A percentile compares a stretch with the other conserved stretches of the same genome.
These are phyloP conservation scores for Nakaseomyces glabratus DNA, from an alignment of 1,139 yeast genomes.

Conservation along the genomic window DNA sequence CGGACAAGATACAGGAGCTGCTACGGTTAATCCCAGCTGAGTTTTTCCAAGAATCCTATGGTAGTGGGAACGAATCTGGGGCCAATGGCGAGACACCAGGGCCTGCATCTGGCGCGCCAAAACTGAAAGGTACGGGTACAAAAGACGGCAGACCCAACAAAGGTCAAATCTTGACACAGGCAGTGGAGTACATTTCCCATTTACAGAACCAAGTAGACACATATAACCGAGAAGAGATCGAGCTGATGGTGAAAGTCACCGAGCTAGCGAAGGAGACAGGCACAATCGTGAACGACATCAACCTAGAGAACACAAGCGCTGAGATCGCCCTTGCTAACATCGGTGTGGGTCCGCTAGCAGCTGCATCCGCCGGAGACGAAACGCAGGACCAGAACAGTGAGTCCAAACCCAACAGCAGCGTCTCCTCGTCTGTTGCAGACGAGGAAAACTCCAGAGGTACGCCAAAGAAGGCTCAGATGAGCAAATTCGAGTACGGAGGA, in stretches of 20 bases:
- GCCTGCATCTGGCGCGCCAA: slow-evolving; percentile 56
- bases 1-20: slow-evolving; percentile 79
- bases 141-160: slow-evolving; percentile 90
- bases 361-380: slow-evolving; percentile 17
- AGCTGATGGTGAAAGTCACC: slow-evolving; percentile 53
- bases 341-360: slow-evolving; percentile 74
- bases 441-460: slow-evolving; percentile 6
- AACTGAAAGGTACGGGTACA: slow-evolving; percentile 32
- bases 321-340: slow-evolving; percentile 67
- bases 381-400: slow-evolving; percentile 13
- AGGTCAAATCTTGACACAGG: slow-evolving; percentile 77
- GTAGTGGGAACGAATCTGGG: slow-evolving; percentile 13
- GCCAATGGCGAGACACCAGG: slow-evolving; percentile 66
- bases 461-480: slow-evolving; percentile 18
- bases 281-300: slow-evolving; percentile 32
- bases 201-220: slow-evolving; percentile 71
- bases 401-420: slow-evolving; percentile 12
- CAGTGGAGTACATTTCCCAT: slow-evolving; percentile 73
- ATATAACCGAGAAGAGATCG: slow-evolving; percentile 70
- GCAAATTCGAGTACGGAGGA: slow-evolving; percentile 33
- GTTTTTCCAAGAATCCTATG: slow-evolving; percentile 37
- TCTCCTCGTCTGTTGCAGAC: not conserved
- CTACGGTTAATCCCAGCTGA: slow-evolving; percentile 59
- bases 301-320: slow-evolving; percentile 66
- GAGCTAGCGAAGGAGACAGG: slow-evolving; percentile 37